Conservation (phyloP, 148 eudicot genomes). For the Suaeda aralocaspica region DNA sequence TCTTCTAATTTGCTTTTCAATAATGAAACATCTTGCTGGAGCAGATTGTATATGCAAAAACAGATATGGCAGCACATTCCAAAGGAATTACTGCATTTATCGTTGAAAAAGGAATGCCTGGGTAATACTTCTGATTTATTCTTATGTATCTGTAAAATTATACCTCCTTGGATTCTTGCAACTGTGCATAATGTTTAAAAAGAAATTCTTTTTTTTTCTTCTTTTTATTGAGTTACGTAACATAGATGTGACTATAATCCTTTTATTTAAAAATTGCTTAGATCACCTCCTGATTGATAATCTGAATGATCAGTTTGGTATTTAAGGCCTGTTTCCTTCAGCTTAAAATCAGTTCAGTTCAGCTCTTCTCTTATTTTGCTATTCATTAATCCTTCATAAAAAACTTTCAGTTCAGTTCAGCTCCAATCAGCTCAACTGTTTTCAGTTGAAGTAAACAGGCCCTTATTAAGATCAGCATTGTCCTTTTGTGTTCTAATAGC, state of each 20-base stretch:
- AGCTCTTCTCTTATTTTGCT: no score
- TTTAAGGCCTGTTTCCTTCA: no score
- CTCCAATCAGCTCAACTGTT: no score
- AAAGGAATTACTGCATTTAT: conserved; percentile 98
- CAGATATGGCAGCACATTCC: conserved; percentile 60
- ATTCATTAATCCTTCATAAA: no score
- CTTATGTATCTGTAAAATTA: neutral
- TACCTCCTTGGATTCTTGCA: neutral
- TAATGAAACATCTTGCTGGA: conserved; percentile 17
- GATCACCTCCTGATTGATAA: neutral
- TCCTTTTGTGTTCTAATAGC: no score
- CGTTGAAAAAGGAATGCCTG: conserved; percentile 92
- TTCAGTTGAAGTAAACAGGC: no score
- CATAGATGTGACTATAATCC: neutral
- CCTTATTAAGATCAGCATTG: neutral
- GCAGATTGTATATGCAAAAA: conserved; percentile 95
- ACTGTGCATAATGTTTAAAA: neutral
- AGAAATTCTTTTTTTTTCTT: neutral
- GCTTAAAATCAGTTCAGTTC: no score
- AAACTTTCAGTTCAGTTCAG: no score
- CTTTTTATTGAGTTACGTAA: neutral
- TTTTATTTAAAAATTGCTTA: neutral
- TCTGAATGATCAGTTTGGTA: no score
- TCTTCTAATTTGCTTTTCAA: neutral
- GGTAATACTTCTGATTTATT: conserved; percentile 38